phyloP scores from a whole-genome alignment of 805 yeast genomes.

The Candida ficus region DNA sequence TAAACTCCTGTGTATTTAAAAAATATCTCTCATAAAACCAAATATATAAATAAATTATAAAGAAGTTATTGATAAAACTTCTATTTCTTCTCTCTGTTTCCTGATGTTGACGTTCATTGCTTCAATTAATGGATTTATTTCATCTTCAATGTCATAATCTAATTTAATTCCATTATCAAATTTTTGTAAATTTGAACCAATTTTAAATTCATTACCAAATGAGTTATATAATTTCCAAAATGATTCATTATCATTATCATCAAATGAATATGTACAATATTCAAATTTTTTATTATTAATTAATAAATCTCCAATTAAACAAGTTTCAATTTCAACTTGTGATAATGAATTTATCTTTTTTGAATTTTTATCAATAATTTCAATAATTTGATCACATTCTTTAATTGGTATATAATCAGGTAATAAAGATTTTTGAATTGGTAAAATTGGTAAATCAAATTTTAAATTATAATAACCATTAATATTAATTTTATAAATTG shows the following conservation, averaged over 20 bases:
- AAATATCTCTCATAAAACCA: too few relatives aligned
- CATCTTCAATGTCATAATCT: too few relatives aligned
- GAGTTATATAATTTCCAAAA: not conserved
- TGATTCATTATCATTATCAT: not conserved
- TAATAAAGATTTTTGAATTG: constrained; percentile 23
- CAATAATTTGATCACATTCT: constrained; percentile 17
- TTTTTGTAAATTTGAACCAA: too few relatives aligned
- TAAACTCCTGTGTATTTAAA: too few relatives aligned
- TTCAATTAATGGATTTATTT: too few relatives aligned
- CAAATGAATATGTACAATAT: constrained; percentile 11
- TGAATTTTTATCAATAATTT: constrained; percentile 16
- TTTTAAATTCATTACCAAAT: constrained; percentile 13
- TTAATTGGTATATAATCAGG: constrained; percentile 21
- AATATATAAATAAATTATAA: too few relatives aligned
- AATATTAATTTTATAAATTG: constrained; percentile 21
- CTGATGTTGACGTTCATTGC: too few relatives aligned
- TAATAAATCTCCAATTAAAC: constrained; percentile 24
- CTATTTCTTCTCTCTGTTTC: too few relatives aligned
- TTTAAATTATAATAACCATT: constrained; percentile 26
- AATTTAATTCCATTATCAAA: too few relatives aligned
- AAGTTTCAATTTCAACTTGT: constrained; percentile 53
- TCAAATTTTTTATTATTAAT: constrained; percentile 13
- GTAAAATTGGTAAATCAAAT: constrained; percentile 35
- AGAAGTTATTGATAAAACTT: too few relatives aligned
- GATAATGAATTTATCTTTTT: constrained; percentile 31